Evolutionary conservation across 768 basidiomycete genomes (phyloP).

Genomic region (Serendipita sp.): DNA sequence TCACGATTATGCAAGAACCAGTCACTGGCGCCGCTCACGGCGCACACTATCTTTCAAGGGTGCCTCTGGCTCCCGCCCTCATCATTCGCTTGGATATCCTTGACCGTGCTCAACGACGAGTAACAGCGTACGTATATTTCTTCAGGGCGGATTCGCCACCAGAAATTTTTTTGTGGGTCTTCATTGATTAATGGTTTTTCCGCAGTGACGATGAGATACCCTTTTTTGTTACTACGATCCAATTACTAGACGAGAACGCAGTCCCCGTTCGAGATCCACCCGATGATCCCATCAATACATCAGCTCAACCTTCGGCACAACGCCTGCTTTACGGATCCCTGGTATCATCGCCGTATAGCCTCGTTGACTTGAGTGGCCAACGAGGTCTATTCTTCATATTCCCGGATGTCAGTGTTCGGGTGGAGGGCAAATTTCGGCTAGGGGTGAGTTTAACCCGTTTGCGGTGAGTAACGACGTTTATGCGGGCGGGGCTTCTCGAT

Average conservation of each 20-base stretch:
- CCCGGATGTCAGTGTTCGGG: conserved; percentile 75
- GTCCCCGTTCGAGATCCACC: conserved; percentile 9
- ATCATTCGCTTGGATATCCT: conserved; percentile 64
- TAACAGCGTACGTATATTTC: conserved; percentile 52
- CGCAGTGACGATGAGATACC: conserved; percentile 68
- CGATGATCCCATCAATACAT: conserved; percentile 7
- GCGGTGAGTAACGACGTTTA: conserved; percentile 50
- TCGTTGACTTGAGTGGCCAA: conserved; percentile 67
- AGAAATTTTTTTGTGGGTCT: conserved; percentile 7
- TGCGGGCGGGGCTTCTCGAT: not conserved
- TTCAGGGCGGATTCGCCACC: conserved; percentile 12
- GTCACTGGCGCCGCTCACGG: conserved; percentile 70
- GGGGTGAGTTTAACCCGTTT: conserved; percentile 42
- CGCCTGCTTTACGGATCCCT: conserved; percentile 70
- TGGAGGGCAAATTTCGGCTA: conserved; percentile 59
- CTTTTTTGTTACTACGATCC: conserved; percentile 39
- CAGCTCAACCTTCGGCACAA: conserved; percentile 27
- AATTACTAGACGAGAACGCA: conserved; percentile 10
- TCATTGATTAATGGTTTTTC: not conserved
- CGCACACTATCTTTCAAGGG: conserved; percentile 49
- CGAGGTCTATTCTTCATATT: conserved; percentile 79
- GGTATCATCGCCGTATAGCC: conserved; percentile 62
- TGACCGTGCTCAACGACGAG: conserved; percentile 50
- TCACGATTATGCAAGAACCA: conserved; percentile 78
- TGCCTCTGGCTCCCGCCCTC: conserved; percentile 71